Conservation (phyloP, 2,329 filamentous ascomycete genomes). For the Zopfia rhizophila region DNA sequence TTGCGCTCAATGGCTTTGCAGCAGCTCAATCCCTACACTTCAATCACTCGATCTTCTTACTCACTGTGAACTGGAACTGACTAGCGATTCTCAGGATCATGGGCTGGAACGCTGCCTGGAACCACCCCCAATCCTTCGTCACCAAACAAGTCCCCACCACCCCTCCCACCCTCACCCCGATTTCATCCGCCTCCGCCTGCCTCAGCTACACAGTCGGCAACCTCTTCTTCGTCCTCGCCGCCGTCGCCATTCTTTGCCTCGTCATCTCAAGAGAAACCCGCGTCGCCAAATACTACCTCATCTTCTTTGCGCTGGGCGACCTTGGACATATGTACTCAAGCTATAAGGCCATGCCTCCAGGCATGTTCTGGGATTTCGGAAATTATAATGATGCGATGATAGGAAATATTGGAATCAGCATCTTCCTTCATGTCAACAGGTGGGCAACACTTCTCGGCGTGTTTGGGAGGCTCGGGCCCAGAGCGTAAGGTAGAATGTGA, state of each 20-base stretch:
- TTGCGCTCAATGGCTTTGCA: too few species aligned
- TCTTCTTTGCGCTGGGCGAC: slow-evolving; percentile 30
- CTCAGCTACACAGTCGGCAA: slow-evolving; percentile 36
- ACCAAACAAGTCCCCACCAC: slow-evolving; percentile 27
- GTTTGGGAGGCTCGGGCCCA: slow-evolving; percentile 32
- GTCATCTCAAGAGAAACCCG: slow-evolving; percentile 34
- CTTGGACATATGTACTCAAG: slow-evolving; percentile 37
- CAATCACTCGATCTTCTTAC: too few species aligned
- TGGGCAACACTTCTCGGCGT: slow-evolving; percentile 31
- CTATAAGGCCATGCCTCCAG: slow-evolving; percentile 32
- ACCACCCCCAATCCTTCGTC: slow-evolving; percentile 27
- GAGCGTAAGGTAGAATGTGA: too few species aligned
- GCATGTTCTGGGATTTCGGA: slow-evolving; percentile 34
- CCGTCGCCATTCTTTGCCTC: slow-evolving; percentile 34
- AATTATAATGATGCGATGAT: slow-evolving; percentile 34
- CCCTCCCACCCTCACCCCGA: slow-evolving; percentile 10
- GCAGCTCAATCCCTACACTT: too few species aligned
- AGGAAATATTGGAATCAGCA: slow-evolving; percentile 37
- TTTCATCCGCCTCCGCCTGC: slow-evolving; percentile 21
- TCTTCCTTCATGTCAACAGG: slow-evolving; percentile 36
- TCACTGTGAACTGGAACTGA: too few species aligned
- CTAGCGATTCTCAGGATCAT: slow-evolving; percentile 27
- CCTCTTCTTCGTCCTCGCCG: slow-evolving; percentile 34
- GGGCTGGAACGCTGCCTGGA: slow-evolving; percentile 28
- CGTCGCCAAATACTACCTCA: slow-evolving; percentile 36